phyloP scores from a whole-genome alignment of 306 rosid species.

The Sindora glabra region DNA sequence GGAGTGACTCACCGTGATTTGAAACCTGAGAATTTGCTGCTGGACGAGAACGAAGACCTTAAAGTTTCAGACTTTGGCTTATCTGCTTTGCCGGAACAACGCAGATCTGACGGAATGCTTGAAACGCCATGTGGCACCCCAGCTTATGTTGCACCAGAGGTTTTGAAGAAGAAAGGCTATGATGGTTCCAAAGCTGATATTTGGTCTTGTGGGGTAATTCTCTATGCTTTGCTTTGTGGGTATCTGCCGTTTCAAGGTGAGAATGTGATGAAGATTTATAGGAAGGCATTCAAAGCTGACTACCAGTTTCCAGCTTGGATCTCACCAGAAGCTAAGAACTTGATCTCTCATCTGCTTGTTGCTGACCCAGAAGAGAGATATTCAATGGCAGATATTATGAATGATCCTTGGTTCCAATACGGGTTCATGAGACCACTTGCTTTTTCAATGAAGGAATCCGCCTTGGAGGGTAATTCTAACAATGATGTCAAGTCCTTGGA shows the following conservation, averaged over 20 bases:
- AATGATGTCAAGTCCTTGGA: constrained; percentile 6
- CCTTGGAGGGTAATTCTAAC: not conserved
- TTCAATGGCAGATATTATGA: constrained; percentile 43
- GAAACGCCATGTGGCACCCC: constrained; percentile 83
- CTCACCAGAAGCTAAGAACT: constrained; percentile 34
- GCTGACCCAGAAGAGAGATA: constrained; percentile 53
- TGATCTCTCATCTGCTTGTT: constrained; percentile 52
- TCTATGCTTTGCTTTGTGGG: constrained; percentile 59
- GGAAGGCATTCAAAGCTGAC: constrained; percentile 55
- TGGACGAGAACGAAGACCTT: constrained; percentile 62
- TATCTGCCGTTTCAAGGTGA: constrained; percentile 65
- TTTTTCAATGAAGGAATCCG: constrained; percentile 21
- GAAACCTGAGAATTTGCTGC: constrained; percentile 72
- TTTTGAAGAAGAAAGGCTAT: constrained; percentile 61
- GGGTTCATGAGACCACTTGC: constrained; percentile 46
- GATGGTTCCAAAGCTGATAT: constrained; percentile 76
- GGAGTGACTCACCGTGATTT: constrained; percentile 76
- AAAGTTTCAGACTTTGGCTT: constrained; percentile 71
- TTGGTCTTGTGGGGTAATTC: constrained; percentile 83
- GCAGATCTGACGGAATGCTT: constrained; percentile 61
- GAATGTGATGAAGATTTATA: constrained; percentile 50
- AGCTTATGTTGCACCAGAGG: constrained; percentile 84
- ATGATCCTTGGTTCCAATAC: constrained; percentile 52
- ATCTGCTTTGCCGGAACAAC: constrained; percentile 72
- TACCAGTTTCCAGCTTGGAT: constrained; percentile 60